Evolutionary conservation across 2,329 filamentous ascomycete species (phyloP), one percentile per base, ranked within the genome.

Genomic region (Shiraia bambusicola): DNA sequence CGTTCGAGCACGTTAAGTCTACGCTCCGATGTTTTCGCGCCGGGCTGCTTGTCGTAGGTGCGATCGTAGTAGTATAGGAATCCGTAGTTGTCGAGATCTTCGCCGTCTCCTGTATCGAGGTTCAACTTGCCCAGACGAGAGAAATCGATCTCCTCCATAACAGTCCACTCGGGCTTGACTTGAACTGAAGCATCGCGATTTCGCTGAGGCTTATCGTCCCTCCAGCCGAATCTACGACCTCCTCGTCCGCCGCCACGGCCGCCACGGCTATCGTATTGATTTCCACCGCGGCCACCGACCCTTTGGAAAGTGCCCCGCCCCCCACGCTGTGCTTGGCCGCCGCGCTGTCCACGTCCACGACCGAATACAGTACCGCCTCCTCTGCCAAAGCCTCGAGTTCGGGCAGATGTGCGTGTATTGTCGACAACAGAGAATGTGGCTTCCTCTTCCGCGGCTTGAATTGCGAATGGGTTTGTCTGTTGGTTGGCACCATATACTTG

Each of bases 51-150:
- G 76, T 98, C 93, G 76, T 87, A 96, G 46, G 84, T 83, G 60
- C 92, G 88, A 76, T 98, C 93, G 74, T 98, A 98, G 81, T 93
- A 89, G 83, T 97, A 92, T 41, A 98, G 80, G 84, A 97, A 98
- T 54, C 93, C 93, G 70, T 96, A 97, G 71, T 82, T 84, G 58
- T 95, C 92, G 49, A 98, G 74, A 65, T 98, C 93, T 74, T 98
- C 93, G 64, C 93, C 93, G 37, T 95, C 89, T 57, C 92, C 88
- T 12, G 90, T 85, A 62, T 97, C 93, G 49, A 98, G 81, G 75
- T 96, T 98, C 63, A 98, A 81, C 81, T 98, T 98, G 58, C 82
- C 80, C 58, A 98, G 81, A 56, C 93, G 87, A 76, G 89, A 92
- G 76, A 95, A 98, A 72, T 98, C 93, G 69, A 98, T 96, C 79